Percentiles rank a stretch among this genome's conserved stretches.
These are phyloP conservation scores for Sporothrix luriei DNA, from an alignment of 2,329 filamentous ascomycete genomes.

Conservation along the genomic window DNA sequence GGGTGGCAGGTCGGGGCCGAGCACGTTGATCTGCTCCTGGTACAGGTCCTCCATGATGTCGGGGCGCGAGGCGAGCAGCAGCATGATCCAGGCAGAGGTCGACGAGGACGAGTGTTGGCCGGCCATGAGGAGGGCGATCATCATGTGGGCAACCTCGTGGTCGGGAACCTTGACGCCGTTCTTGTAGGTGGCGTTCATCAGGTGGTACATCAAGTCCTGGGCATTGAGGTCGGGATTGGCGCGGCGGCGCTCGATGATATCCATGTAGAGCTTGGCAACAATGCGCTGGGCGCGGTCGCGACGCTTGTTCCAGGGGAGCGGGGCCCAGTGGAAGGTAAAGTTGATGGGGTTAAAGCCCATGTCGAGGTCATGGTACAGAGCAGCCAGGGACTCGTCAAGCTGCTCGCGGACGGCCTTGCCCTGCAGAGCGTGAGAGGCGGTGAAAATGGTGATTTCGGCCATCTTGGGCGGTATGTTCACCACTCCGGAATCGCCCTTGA, in stretches of 20 bases:
- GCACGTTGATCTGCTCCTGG: slow-evolving; percentile 71
- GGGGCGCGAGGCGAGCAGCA: slow-evolving; percentile 70
- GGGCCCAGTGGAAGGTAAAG: slow-evolving; percentile 78
- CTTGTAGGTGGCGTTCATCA: slow-evolving; percentile 78
- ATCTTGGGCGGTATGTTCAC: slow-evolving; percentile 68
- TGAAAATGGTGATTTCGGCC: slow-evolving; percentile 79
- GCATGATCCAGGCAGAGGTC: slow-evolving; percentile 75
- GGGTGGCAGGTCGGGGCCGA: slow-evolving; percentile 74
- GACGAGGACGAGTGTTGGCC: slow-evolving; percentile 80
- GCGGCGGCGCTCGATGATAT: slow-evolving; percentile 68
- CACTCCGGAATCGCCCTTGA: slow-evolving; percentile 62
- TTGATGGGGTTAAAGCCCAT: slow-evolving; percentile 79
- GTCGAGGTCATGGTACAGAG: slow-evolving; percentile 78
- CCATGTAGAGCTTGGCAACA: slow-evolving; percentile 73
- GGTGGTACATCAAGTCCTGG: slow-evolving; percentile 75
- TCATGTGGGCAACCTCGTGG: slow-evolving; percentile 78
- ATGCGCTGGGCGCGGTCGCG: slow-evolving; percentile 73
- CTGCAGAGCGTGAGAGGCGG: slow-evolving; percentile 74
- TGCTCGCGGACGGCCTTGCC: slow-evolving; percentile 73
- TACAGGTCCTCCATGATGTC: slow-evolving; percentile 71
- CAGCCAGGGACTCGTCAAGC: slow-evolving; percentile 71
- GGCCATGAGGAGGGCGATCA: slow-evolving; percentile 84
- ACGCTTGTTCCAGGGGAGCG: slow-evolving; percentile 73
- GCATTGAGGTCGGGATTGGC: slow-evolving; percentile 50
- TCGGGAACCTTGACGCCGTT: slow-evolving; percentile 69